Evolutionary conservation across 495 filamentous ascomycete genomes (phyloP).

Genomic region (Jackrogersella multiformis): DNA sequence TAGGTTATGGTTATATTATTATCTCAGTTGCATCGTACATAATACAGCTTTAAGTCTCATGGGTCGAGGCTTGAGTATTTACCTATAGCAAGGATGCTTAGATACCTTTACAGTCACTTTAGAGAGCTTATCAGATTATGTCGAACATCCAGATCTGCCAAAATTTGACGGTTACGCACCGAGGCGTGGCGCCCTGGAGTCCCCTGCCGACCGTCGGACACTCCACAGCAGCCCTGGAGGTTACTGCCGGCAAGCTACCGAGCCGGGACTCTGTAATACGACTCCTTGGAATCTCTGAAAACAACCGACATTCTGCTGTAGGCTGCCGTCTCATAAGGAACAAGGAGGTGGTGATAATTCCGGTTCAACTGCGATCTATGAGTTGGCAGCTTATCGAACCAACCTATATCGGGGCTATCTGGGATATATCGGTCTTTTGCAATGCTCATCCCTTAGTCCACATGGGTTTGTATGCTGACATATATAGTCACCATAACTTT

Average conservation of each 20-base stretch:
- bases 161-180: neutral
- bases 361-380: conserved; percentile 17
- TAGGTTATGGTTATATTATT: neutral
- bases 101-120: too few relatives aligned
- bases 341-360: conserved; percentile 3
- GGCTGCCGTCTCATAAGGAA: conserved; percentile 17
- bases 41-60: neutral
- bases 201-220: conserved; percentile 10
- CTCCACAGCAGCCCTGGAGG: conserved; percentile 17
- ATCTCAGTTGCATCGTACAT: neutral
- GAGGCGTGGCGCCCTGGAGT: conserved; percentile 12
- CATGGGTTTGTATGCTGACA: too few relatives aligned
- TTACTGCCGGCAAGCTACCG: conserved; percentile 25
- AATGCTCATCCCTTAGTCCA: conserved; percentile 4
- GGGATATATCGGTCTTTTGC: conserved; percentile 18
- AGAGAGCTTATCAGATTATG: too few relatives aligned
- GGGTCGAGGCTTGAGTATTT: neutral
- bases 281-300: conserved; percentile 3
- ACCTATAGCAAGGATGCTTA: neutral
- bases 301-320: conserved; percentile 10
- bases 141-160: conserved; percentile 3
- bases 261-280: conserved; percentile 16
- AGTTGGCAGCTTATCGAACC: conserved; percentile 9
- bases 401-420: neutral
- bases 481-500: too few relatives aligned